Evolutionary conservation across 2,329 filamentous ascomycete species (phyloP).

Genomic region (Stylonectria norvegica): DNA sequence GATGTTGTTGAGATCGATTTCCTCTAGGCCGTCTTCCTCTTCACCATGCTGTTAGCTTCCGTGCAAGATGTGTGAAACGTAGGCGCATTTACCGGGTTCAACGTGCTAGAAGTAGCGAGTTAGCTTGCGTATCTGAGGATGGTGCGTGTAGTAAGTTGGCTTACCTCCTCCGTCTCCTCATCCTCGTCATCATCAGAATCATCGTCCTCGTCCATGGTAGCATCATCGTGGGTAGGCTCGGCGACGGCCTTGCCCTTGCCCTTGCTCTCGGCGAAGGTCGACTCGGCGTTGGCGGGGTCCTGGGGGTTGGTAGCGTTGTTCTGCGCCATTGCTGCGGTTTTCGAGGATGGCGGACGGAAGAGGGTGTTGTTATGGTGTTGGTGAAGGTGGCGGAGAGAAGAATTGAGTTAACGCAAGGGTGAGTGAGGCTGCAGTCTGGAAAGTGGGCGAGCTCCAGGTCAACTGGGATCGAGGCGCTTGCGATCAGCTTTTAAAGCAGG

Average conservation of each 20-base stretch:
- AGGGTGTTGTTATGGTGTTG: neutral
- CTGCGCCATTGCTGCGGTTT: constrained; percentile 44
- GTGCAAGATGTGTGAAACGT: constrained; percentile 4
- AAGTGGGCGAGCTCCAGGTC: constrained; percentile 25
- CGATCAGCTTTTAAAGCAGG: constrained; percentile 28
- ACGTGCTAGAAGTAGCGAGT: constrained; percentile 24
- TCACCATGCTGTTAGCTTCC: constrained; percentile 40
- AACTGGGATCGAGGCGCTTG: constrained; percentile 13
- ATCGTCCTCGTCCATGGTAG: constrained; percentile 71
- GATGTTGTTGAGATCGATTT: constrained; percentile 89
- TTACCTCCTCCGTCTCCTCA: constrained; percentile 37
- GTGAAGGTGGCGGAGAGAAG: constrained; percentile 4
- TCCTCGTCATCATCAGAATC: constrained; percentile 69
- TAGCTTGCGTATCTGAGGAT: constrained; percentile 16
- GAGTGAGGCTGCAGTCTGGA: constrained; percentile 21
- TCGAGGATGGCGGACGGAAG: too few species aligned
- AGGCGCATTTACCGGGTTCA: constrained; percentile 28
- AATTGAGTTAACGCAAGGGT: constrained; percentile 18
- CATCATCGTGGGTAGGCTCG: constrained; percentile 50
- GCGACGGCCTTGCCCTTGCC: constrained; percentile 79
- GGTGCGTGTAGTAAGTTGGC: constrained; percentile 1
- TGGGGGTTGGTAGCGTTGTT: constrained; percentile 48
- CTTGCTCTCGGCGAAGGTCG: constrained; percentile 58
- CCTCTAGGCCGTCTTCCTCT: constrained; percentile 81
- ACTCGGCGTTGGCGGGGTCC: constrained; percentile 40